Conservation (phyloP, 2,329 filamentous ascomycete genomes). For the Ceratocystis variospora region DNA sequence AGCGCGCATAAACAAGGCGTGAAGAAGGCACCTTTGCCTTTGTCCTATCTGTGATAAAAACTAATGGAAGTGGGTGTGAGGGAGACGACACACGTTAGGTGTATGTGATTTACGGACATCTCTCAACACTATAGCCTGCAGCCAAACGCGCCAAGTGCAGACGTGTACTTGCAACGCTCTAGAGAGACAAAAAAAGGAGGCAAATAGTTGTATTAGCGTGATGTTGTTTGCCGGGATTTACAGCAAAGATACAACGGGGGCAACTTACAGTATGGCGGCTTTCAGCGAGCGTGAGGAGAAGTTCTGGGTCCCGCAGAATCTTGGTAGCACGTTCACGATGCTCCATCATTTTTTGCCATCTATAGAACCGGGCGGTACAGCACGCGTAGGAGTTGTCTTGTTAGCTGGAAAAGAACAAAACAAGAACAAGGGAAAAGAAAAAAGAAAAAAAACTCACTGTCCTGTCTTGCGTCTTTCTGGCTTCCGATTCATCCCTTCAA, state of each 20-base stretch:
- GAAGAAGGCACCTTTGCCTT: too few relatives aligned
- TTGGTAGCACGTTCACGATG: conserved; percentile 19
- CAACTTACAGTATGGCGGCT: conserved; percentile 38
- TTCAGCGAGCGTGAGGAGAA: conserved; percentile 46
- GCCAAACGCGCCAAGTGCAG: conserved; percentile 43
- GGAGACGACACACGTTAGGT: too few relatives aligned
- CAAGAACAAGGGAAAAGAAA: neutral
- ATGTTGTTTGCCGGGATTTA: neutral
- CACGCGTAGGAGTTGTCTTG: neutral
- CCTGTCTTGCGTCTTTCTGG: too few relatives aligned
- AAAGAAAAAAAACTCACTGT: neutral
- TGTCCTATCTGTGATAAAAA: too few relatives aligned
- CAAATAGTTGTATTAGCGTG: neutral
- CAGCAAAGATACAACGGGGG: neutral
- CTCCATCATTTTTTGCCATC: neutral
- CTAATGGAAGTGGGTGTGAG: too few relatives aligned
- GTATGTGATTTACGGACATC: neutral
- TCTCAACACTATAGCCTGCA: conserved; percentile 33
- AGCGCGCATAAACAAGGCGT: too few relatives aligned
- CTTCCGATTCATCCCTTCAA: too few relatives aligned
- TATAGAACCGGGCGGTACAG: neutral
- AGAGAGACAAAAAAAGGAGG: neutral
- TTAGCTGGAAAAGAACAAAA: neutral
- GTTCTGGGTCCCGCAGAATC: conserved; percentile 43
- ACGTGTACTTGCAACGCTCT: conserved; percentile 44